Percentiles rank a stretch among this genome's conserved stretches.
These are phyloP conservation scores for Trichophyton verrucosum DNA, from an alignment of 2,329 filamentous ascomycete species.

Conservation along the genomic window DNA sequence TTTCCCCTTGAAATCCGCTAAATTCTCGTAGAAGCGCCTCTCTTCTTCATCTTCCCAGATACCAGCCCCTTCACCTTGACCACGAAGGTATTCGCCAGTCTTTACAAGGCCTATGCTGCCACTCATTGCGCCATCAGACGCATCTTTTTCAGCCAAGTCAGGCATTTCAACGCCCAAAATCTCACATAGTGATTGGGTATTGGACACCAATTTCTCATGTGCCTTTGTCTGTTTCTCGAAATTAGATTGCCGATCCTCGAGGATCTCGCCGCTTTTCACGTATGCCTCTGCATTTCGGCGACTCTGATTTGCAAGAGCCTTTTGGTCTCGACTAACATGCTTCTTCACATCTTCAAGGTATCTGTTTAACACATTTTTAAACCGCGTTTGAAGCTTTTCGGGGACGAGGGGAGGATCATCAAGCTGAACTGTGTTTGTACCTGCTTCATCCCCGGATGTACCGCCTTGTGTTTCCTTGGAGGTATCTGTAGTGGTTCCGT, in stretches of 20 bases:
- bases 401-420: constrained; percentile 64
- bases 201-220: constrained; percentile 79
- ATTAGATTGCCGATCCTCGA: constrained; percentile 90
- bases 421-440: constrained; percentile 31
- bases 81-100: constrained; percentile 81
- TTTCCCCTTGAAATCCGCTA: constrained; percentile 89
- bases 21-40: constrained; percentile 91
- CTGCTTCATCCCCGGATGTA: constrained; percentile 40
- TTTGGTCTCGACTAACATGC: constrained; percentile 83
- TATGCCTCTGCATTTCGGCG: constrained; percentile 96
- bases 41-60: constrained; percentile 99
- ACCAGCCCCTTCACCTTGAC: constrained; percentile 77
- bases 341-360: constrained; percentile 90
- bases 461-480: constrained; percentile 40
- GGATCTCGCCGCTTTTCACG: constrained; percentile 95
- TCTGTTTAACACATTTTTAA: constrained; percentile 68
- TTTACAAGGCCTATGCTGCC: constrained; percentile 87
- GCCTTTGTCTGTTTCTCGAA: constrained; percentile 89
- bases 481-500: constrained; percentile 50
- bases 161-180: constrained; percentile 86
- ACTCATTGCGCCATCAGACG: constrained; percentile 51
- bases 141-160: constrained; percentile 72
- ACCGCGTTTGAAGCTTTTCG: constrained; percentile 68
- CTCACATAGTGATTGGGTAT: constrained; percentile 84
- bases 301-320: constrained; percentile 71